Conservation (phyloP, 805 yeast genomes). For the Sugiyamaella qingdaonensis region DNA sequence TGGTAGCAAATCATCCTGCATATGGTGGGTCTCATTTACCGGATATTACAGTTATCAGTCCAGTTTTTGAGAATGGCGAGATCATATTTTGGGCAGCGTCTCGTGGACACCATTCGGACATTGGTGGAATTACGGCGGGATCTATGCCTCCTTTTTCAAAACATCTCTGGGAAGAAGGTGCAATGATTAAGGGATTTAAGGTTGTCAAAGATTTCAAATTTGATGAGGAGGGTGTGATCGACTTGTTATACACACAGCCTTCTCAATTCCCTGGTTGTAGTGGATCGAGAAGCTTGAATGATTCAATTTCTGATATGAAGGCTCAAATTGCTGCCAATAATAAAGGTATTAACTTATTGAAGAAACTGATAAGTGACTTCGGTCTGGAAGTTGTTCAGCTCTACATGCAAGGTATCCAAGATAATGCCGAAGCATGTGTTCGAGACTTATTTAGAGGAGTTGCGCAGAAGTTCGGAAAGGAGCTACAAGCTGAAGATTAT, state of each 20-base stretch:
- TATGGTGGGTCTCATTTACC: slow-evolving; percentile 87
- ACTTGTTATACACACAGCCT: slow-evolving; percentile 65
- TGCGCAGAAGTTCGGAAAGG: slow-evolving; percentile 35
- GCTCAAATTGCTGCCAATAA: slow-evolving; percentile 89
- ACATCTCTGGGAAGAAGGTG: slow-evolving; percentile 85
- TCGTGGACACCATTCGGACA: slow-evolving; percentile 95
- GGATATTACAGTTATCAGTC: slow-evolving; percentile 89
- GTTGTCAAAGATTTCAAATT: slow-evolving; percentile 68
- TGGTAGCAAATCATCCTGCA: slow-evolving; percentile 76
- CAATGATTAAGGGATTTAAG: slow-evolving; percentile 73
- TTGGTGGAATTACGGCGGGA: slow-evolving; percentile 89
- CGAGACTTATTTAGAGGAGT: slow-evolving; percentile 46
- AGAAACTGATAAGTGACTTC: slow-evolving; percentile 57
- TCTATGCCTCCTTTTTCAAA: slow-evolving; percentile 93
- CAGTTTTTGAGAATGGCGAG: slow-evolving; percentile 62
- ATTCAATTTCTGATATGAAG: slow-evolving; percentile 77
- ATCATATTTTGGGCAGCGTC: slow-evolving; percentile 87
- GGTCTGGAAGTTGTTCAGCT: slow-evolving; percentile 53
- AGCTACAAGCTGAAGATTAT: slow-evolving; percentile 26
- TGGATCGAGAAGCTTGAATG: slow-evolving; percentile 80
- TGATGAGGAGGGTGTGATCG: slow-evolving; percentile 65
- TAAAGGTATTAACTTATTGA: slow-evolving; percentile 70
- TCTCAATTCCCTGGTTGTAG: slow-evolving; percentile 81
- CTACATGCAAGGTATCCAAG: slow-evolving; percentile 80
- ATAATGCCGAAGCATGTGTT: slow-evolving; percentile 73